Base-by-base conservation (phyloP, 805 yeast genomes). In the Suhomyces emberorum region DNA sequence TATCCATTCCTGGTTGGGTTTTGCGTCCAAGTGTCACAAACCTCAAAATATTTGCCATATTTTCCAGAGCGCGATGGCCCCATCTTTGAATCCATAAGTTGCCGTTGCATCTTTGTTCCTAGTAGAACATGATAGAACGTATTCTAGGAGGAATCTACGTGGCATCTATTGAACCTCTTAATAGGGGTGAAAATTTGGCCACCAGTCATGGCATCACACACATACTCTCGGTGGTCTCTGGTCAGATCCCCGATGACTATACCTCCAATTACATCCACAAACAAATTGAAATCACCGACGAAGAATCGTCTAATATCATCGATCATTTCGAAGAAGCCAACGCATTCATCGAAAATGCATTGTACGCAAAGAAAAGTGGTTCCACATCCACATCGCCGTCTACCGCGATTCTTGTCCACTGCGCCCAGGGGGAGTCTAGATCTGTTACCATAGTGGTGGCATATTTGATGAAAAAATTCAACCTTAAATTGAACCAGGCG, bases 71-170 rank as follows among this genome's bases (percentile, higher is more conserved):
- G n/a, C n/a, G n/a, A n/a, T n/a, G n/a, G n/a, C n/a, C n/a, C n/a
- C n/a, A n/a, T n/a, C n/a, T n/a, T n/a, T n/a, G n/a, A n/a, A n/a
- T n/a, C n/a, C n/a, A n/a, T n/a, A n/a, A n/a, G n/a, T n/a, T n/a
- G n/a, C n/a, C n/a, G n/a, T n/a, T n/a, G n/a, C n/a, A n/a, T n/a
- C n/a, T n/a, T n/a, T n/a, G n/a, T n/a, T n/a, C n/a, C n/a, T n/a
- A n/a, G n/a, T n/a, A n/a, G n/a, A 34, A 12, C 17, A 34, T 34
- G 37, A 28, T 21, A 41, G 47, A 76, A 37, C 69, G 95, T 50
- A 72, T 88, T n/a, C 59, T 86, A n/a, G 95, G 95, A 17, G 81
- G 81, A 7, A 72, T 91, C 2, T 85, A 79, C 59, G 59, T 91
- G 11, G 88, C 96, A 4, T 77, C 93, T 1, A 65, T 82, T 15